Evolutionary conservation across 306 rosid genomes (phyloP), one percentile per base, ranked within the genome.

Genomic region (Cyclanthera cordifolia): DNA sequence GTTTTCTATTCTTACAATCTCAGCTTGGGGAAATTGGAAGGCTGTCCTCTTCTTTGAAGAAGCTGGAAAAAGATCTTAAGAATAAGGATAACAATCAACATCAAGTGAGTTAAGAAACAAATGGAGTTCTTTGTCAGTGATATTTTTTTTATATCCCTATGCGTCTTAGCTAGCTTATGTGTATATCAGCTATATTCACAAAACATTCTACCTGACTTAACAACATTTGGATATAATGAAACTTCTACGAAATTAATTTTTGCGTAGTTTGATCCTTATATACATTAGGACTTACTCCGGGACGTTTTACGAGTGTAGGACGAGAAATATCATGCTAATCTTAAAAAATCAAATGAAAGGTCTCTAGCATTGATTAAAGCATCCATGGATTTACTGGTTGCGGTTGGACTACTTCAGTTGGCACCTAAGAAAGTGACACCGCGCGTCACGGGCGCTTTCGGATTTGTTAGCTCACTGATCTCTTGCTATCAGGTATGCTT

Each of bases 21-120:
- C 79, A 94, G 99, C 67, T 86, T 50, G 99, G 99, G 65, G 99
- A 94, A 87, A 75, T 94, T 3, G 95, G 95, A 74, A 90, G 99
- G 86, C 86, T 94, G 69, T 90, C 97, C 39, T 80, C 80, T 70
- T 82, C 93, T 16, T 78, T 82, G 80, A 88, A 88, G 82, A 94
- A 90, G 84, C 51, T 86, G 75, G 97, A 82, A 77, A 90, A 83
- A 70, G 91, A 94, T 57, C 86, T 82, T 73, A 88, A 85, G 81
- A 58, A 70, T 73, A 88, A 83, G 81, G 59, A 67, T 53, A 74
- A 51, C 7, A 82, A 86, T 57, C 88, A 86, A 73, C 80, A 81
- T 67, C 84, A 86, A 34, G 97, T 94, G 84, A 20, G 30, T n/a
- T 16, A 17, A 27, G 50, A 37, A 61, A 19, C 39, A 61, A 61